phyloP scores from a whole-genome alignment of 177 flowering plant species.

The Tripterygium wilfordii region DNA sequence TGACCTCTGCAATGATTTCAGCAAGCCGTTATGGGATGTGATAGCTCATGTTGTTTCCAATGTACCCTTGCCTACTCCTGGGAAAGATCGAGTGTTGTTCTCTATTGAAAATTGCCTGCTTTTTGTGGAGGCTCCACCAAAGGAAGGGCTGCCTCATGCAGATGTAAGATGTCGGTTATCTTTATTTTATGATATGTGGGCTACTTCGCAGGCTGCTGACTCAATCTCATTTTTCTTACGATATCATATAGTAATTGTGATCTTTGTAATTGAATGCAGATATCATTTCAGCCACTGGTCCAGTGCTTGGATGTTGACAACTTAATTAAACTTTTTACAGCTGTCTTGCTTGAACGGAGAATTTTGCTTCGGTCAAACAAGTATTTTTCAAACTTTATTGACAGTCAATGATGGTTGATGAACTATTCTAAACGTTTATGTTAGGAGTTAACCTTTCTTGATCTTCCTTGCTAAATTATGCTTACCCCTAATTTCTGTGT shows the following conservation, averaged over 20 bases:
- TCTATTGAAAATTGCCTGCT: constrained; percentile 85
- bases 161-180: constrained; percentile 55
- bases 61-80: constrained; percentile 93
- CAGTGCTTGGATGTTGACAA: constrained; percentile 97
- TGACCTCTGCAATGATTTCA: constrained; percentile 42
- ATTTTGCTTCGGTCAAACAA: constrained; percentile 86
- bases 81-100: constrained; percentile 86
- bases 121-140: constrained; percentile 88
- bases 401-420: background rate
- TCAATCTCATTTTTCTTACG: background rate
- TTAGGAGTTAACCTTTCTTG: no score
- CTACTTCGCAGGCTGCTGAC: constrained; percentile 4
- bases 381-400: constrained; percentile 30
- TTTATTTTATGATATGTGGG: constrained; percentile 2
- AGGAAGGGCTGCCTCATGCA: constrained; percentile 93
- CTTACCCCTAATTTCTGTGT: no score
- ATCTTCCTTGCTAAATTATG: no score
- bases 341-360: constrained; percentile 93
- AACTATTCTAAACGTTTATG: no score
- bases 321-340: constrained; percentile 76
- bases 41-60: constrained; percentile 75
- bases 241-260: background rate
- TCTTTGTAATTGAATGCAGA: constrained; percentile 44
- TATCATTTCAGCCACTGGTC: constrained; percentile 91
- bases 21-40: constrained; percentile 98